These are phyloP conservation scores for Cochlearia excelsa DNA, from an alignment of 345 rosid genomes.

Conservation along the genomic window DNA sequence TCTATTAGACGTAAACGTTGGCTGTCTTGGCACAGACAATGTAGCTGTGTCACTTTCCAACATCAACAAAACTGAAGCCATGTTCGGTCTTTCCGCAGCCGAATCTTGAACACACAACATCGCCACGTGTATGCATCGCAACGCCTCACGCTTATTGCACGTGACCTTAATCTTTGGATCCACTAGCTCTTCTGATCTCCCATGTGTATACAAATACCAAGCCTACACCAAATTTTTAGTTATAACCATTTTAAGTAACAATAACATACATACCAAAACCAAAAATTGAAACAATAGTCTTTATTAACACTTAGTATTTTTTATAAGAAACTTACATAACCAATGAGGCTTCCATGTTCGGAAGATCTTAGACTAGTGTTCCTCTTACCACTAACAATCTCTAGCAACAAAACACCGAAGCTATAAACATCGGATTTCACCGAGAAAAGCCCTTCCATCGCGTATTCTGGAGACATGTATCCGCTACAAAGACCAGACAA, in stretches of 20 bases:
- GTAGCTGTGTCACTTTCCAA: slow-evolving; percentile 63
- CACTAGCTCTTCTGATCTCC: slow-evolving; percentile 55
- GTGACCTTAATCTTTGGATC: slow-evolving; percentile 50
- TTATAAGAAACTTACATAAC: slow-evolving; percentile 47
- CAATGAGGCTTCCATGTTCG: slow-evolving; percentile 44
- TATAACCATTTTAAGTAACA: not conserved
- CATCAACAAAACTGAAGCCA: slow-evolving; percentile 60
- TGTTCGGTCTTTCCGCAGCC: slow-evolving; percentile 60
- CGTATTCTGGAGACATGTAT: slow-evolving; percentile 54
- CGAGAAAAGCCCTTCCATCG: slow-evolving; percentile 73
- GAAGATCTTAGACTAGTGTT: slow-evolving; percentile 46
- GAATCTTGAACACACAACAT: slow-evolving; percentile 83
- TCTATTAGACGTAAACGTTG: slow-evolving; percentile 47
- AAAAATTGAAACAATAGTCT: not conserved
- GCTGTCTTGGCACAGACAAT: slow-evolving; percentile 54
- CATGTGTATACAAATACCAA: slow-evolving; percentile 72
- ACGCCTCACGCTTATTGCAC: slow-evolving; percentile 41
- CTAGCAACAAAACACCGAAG: slow-evolving; percentile 33
- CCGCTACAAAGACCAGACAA: not conserved
- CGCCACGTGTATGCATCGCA: slow-evolving; percentile 75
- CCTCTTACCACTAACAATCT: slow-evolving; percentile 56
- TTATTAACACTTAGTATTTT: too few relatives aligned
- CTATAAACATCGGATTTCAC: too few relatives aligned
- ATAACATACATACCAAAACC: not conserved
- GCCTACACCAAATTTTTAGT: slow-evolving; percentile 44